These are phyloP conservation scores for Chamaecyparis obtusa DNA, from an alignment of 75 land plant species.

Conservation along the genomic window DNA sequence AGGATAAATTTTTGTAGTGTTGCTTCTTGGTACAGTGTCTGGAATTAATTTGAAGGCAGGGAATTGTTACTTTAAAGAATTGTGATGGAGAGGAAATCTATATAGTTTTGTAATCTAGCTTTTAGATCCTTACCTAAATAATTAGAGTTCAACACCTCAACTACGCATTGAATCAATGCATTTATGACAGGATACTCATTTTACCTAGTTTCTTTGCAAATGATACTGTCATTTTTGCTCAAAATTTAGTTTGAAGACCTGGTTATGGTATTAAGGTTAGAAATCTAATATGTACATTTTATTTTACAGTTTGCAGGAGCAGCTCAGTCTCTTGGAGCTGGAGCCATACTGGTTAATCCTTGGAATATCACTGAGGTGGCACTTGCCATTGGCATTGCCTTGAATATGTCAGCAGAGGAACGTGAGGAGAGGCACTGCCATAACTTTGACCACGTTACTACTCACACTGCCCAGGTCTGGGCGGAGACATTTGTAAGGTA, in stretches of 20 bases:
- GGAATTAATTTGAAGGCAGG: background rate
- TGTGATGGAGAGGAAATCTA: background rate
- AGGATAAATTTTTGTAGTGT: background rate
- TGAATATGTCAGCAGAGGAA: conserved; percentile 34
- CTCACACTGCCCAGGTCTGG: conserved; percentile 55
- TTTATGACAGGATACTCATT: background rate
- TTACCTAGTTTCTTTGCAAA: background rate
- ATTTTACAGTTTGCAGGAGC: conserved; percentile 44
- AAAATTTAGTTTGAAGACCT: background rate
- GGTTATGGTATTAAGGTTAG: background rate
- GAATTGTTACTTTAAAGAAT: background rate
- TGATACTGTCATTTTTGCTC: background rate
- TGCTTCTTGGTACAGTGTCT: background rate
- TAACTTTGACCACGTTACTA: conserved; percentile 45
- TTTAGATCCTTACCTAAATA: background rate
- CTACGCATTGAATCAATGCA: background rate
- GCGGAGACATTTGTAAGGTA: conserved; percentile 48
- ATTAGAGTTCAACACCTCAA: background rate
- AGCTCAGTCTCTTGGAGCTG: conserved; percentile 52
- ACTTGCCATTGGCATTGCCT: conserved; percentile 28
- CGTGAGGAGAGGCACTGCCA: conserved; percentile 40
- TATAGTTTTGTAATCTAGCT: background rate
- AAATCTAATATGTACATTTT: background rate
- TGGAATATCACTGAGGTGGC: conserved; percentile 52
- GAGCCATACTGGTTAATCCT: conserved; percentile 48